Evolutionary conservation across 768 basidiomycete species (phyloP), one percentile per base, ranked within the genome.

Genomic region (Leucocoprinus birnbaumii): DNA sequence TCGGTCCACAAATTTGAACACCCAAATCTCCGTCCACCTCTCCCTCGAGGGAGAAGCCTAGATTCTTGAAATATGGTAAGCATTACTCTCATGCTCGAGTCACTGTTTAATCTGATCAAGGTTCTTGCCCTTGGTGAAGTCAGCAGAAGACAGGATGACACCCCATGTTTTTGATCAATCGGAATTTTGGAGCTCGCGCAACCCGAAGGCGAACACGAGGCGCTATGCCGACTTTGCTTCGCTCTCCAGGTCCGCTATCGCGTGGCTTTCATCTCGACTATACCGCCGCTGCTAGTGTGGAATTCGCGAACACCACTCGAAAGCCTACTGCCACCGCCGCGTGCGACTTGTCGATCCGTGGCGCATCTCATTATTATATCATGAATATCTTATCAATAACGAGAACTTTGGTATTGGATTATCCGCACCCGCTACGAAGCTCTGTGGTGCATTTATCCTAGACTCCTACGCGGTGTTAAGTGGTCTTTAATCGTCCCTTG

Each of bases 341-440:
- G 45, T 48, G 53, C 18, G 13, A 46, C 22, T 43, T 35, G 54
- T 48, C 48, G 54, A 55, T 55, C 54, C 48, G 48, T 55, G 54
- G 40, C 41, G 40, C 25, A 31, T 27, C 31, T 48, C 48, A 38
- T 44, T 31, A 9, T 19, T 52, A 46, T 35, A 5, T 31, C n/a
- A n/a, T 26, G 31, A 42, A 16, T 16, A 22, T 53, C 27, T 24
- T 35, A 53, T 38, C 31, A 34, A 34, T 13, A 52, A 18, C 50
- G 47, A 48, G 18, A 4, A 7, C 47, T 48, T 14, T 31, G 26
- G 24, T 55, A 10, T 21, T 27, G 46, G n/a, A 18, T 43, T 48
- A 21, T 4, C 16, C 27, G 37, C 11, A 26, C 31, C 27, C 43
- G 27, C n/a, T 13, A 16, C 16, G 16, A 48, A 41, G 18, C 27